These are phyloP conservation scores for Neofusicoccum cordaticola DNA, from an alignment of 2,329 filamentous ascomycete genomes.

Conservation along the genomic window DNA sequence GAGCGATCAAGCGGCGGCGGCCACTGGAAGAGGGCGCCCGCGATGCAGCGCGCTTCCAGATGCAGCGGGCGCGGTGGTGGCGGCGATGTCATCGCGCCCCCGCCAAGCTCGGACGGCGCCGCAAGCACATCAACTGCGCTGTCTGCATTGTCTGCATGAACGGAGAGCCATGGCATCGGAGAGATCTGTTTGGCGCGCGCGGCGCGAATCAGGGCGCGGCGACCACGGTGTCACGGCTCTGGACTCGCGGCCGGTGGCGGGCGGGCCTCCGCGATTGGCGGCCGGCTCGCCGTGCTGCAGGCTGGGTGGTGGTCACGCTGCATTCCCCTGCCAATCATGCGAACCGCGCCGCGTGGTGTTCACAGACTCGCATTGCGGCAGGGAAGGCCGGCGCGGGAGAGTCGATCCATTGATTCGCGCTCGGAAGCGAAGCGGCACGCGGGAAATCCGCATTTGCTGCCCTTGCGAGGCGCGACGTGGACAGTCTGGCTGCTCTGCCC, in stretches of 20 bases:
- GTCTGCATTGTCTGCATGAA: background rate
- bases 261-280: conserved; percentile 1
- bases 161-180: conserved; percentile 11
- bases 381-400: conserved; percentile 7
- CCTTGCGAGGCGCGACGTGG: conserved; percentile 1
- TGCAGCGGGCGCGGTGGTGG: background rate
- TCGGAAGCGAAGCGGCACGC: conserved; percentile 8
- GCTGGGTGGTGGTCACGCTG: background rate
- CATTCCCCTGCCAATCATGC: conserved; percentile 16
- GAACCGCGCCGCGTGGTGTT: conserved; percentile 7
- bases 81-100: conserved; percentile 1
- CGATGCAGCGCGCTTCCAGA: background rate
- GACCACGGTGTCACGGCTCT: background rate
- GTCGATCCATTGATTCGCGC: conserved; percentile 11
- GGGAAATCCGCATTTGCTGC: background rate
- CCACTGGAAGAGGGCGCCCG: background rate
- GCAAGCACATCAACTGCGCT: background rate
- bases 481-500: too few relatives aligned
- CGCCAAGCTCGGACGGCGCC: conserved; percentile 6
- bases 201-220: background rate
- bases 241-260: background rate
- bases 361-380: conserved; percentile 2
- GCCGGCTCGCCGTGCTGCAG: conserved; percentile 6
- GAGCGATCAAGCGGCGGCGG: background rate
- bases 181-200: conserved; percentile 7